Percentiles rank a stretch among this genome's conserved stretches.
Evolutionary conservation across 331 rosid genomes (phyloP).

Genomic region (Rosa hybrid): DNA sequence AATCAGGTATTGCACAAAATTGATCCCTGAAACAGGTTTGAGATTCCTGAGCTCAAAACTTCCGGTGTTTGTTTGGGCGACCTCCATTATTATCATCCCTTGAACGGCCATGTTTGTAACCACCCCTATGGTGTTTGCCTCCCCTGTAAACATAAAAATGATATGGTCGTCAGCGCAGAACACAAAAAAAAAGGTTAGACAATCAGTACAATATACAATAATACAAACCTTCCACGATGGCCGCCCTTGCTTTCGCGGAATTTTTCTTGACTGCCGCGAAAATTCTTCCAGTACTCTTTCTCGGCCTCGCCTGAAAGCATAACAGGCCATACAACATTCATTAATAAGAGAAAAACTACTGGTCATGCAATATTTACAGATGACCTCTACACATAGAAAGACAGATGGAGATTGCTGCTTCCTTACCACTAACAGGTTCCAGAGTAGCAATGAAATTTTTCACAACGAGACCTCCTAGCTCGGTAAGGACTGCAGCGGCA

Average conservation of each 20-base stretch:
- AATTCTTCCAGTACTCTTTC: conserved; percentile 75
- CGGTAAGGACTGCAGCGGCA: conserved; percentile 79
- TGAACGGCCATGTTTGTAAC: conserved; percentile 56
- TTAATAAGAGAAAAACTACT: not conserved
- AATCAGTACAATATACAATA: not conserved
- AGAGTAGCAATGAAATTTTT: conserved; percentile 68
- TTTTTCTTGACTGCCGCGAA: conserved; percentile 68
- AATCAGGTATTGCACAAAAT: conserved; percentile 22
- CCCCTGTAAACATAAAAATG: conserved; percentile 50
- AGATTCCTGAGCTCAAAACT: conserved; percentile 32
- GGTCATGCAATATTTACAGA: not conserved
- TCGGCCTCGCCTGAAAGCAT: conserved; percentile 74
- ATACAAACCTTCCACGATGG: conserved; percentile 65
- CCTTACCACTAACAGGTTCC: conserved; percentile 79
- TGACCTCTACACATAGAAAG: not conserved
- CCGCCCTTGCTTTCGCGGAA: conserved; percentile 44
- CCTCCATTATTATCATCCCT: conserved; percentile 45
- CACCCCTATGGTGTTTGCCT: conserved; percentile 64
- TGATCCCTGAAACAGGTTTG: not conserved
- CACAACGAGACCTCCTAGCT: conserved; percentile 67
- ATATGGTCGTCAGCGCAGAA: not conserved
- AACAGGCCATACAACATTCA: not conserved
- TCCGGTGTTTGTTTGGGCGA: conserved; percentile 67
- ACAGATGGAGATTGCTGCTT: not conserved
- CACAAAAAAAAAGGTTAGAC: not conserved